A percentile compares a stretch with the other conserved stretches of the same genome.
Conservation (phyloP, 1,284 basidiomycete species). For the Trichosporon ovoides region DNA sequence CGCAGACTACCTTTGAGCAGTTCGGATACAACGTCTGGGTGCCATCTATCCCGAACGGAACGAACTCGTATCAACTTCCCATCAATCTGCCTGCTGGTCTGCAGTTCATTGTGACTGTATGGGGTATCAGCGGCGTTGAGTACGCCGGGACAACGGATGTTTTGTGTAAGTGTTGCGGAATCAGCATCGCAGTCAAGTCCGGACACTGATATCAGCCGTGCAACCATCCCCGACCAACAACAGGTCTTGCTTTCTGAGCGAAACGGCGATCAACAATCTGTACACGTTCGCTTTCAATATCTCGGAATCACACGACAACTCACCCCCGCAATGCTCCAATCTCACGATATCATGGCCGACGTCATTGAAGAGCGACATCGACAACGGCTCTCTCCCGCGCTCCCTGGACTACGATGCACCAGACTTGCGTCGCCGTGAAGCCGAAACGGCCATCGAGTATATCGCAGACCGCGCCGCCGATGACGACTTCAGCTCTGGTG, state of each 20-base stretch:
- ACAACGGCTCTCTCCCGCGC: background rate
- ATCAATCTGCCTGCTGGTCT: constrained; percentile 38
- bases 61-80: constrained; percentile 29
- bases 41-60: constrained; percentile 32
- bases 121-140: constrained; percentile 42
- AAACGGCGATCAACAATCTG: constrained; percentile 31
- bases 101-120: constrained; percentile 42
- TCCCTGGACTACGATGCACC: background rate
- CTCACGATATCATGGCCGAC: constrained; percentile 43
- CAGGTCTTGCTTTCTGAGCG: constrained; percentile 35
- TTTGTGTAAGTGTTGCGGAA: constrained; percentile 33
- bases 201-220: constrained; percentile 27
- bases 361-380: constrained; percentile 29
- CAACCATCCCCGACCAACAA: constrained; percentile 17
- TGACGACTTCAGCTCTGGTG: constrained; percentile 15
- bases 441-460: background rate
- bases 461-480: background rate
- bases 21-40: constrained; percentile 46
- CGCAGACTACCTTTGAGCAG: constrained; percentile 29
- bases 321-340: constrained; percentile 44
- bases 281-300: constrained; percentile 46
- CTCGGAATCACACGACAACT: constrained; percentile 21
- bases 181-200: too few relatives aligned
- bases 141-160: constrained; percentile 44
- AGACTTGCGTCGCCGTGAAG: background rate